Percentiles rank a stretch among this genome's conserved stretches.
Evolutionary conservation across 306 rosid species (phyloP).

Genomic region (Casuarina cunninghamiana): DNA sequence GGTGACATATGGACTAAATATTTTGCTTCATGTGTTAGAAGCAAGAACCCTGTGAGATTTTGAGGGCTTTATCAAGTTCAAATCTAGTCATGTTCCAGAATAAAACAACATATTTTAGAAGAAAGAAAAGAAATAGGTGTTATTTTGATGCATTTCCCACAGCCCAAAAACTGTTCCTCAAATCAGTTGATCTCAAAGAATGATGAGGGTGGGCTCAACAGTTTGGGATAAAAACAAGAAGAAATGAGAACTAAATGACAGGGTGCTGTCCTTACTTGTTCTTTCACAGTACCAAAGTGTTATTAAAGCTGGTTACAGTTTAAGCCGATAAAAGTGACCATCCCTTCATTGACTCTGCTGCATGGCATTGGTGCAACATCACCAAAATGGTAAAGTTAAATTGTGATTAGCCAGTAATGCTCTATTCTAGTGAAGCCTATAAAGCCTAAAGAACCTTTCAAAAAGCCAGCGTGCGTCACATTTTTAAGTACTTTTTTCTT

Average conservation of each 20-base stretch:
- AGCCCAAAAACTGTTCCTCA: not conserved
- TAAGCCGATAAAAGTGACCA: not conserved
- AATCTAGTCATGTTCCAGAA: not conserved
- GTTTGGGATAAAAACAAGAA: not conserved
- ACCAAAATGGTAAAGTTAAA: not conserved
- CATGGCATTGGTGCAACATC: not conserved
- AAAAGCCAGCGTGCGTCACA: not conserved
- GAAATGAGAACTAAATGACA: not conserved
- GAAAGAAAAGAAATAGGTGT: not conserved
- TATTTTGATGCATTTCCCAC: not conserved
- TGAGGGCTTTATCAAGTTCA: conserved; percentile 1
- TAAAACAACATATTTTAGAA: not conserved
- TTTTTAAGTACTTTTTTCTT: not conserved
- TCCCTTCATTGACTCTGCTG: not conserved
- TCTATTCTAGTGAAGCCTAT: not conserved
- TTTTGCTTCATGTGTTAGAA: not conserved
- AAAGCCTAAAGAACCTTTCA: not conserved
- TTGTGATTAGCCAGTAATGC: not conserved
- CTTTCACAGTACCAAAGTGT: not conserved
- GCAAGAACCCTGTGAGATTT: not conserved
- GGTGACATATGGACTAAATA: not conserved
- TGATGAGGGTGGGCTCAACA: not conserved
- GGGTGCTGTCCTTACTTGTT: not conserved
- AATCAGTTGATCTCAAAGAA: not conserved
- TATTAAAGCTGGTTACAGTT: not conserved